These are phyloP conservation scores for Ambrosia artemisiifolia DNA, from an alignment of 129 eudicot species.

Conservation along the genomic window DNA sequence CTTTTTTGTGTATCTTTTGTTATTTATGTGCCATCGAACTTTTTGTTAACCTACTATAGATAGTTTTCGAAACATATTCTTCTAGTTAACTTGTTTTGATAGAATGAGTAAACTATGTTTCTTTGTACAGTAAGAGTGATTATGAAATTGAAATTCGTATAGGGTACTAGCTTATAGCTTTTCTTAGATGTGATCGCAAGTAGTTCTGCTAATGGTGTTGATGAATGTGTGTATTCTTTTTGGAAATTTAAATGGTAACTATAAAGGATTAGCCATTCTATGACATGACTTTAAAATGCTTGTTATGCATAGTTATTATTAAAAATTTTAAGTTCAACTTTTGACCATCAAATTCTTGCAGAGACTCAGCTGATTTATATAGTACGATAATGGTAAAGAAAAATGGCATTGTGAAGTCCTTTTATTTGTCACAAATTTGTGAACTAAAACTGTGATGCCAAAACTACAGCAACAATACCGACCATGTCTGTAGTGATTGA, in stretches of 20 bases:
- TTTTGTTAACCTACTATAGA: constrained; percentile 9
- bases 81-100: not conserved
- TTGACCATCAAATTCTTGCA: not conserved
- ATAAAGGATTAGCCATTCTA: not conserved
- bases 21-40: not conserved
- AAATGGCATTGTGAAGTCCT: not conserved
- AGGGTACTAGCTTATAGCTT: not conserved
- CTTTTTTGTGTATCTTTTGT: not conserved
- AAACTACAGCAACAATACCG: constrained; percentile 1
- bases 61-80: not conserved
- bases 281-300: not conserved
- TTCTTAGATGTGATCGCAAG: not conserved
- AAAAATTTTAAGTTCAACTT: not conserved
- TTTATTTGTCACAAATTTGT: constrained; percentile 10
- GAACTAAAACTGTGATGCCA: not conserved
- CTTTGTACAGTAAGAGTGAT: not conserved
- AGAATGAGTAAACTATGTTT: not conserved
- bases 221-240: not conserved
- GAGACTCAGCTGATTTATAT: not conserved
- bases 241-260: constrained; percentile 10
- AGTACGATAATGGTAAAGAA: not conserved
- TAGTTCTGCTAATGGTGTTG: not conserved
- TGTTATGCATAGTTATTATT: not conserved
- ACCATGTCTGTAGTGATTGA: not conserved
- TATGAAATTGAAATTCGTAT: not conserved